Percentiles rank a stretch among this genome's conserved stretches.
Conservation (phyloP, 2,329 filamentous ascomycete species). For the Myriosclerotinia curreyana region DNA sequence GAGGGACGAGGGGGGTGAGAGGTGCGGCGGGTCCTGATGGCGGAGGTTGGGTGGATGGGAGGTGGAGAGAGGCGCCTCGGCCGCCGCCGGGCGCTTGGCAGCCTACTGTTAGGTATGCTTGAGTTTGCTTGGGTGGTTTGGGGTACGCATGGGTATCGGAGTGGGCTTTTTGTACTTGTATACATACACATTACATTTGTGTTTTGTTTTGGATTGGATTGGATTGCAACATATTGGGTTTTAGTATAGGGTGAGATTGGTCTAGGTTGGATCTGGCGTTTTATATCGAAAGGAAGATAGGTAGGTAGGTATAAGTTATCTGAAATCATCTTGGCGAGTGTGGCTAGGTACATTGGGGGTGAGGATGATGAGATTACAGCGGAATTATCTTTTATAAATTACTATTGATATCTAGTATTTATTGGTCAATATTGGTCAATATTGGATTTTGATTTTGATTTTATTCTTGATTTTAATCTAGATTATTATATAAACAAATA, state of each 20-base stretch:
- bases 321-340: no score
- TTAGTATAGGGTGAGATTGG: neutral
- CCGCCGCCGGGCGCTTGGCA: constrained; percentile 13
- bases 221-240: neutral
- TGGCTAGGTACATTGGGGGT: no score
- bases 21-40: neutral
- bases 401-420: no score
- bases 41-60: constrained; percentile 15
- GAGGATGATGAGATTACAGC: no score
- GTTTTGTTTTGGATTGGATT: constrained; percentile 2
- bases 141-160: neutral
- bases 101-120: constrained; percentile 23
- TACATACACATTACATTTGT: neutral
- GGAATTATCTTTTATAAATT: no score
- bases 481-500: no score
- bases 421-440: no score
- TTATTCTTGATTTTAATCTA: neutral
- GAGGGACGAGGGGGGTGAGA: neutral
- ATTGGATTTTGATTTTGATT: neutral
- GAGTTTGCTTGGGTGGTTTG: neutral
- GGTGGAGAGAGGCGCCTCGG: constrained; percentile 4
- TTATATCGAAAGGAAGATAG: neutral
- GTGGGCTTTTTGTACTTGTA: neutral
- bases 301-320: no score
- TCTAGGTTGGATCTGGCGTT: neutral